These are phyloP conservation scores for Cytidiella melzeri DNA, from an alignment of 768 basidiomycete species.

Conservation along the genomic window DNA sequence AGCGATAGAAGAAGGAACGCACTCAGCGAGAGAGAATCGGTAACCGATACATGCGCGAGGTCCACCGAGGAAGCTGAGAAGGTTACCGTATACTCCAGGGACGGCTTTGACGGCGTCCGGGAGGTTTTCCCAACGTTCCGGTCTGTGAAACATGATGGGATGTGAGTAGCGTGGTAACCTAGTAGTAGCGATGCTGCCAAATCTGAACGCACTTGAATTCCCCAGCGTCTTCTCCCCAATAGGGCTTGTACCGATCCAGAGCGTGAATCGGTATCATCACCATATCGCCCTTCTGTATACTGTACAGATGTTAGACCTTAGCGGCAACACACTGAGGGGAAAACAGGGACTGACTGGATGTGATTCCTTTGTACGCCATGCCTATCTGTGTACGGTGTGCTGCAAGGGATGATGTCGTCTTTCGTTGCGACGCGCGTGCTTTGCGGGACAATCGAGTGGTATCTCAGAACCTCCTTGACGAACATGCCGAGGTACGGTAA, in stretches of 20 bases:
- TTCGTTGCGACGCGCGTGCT: slow-evolving; percentile 40
- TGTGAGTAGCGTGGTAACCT: not conserved
- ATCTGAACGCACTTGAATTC: slow-evolving; percentile 35
- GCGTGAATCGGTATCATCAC: slow-evolving; percentile 43
- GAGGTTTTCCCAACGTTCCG: slow-evolving; percentile 24
- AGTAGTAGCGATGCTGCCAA: slow-evolving; percentile 6
- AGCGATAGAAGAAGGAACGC: slow-evolving; percentile 17
- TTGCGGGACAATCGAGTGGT: slow-evolving; percentile 44
- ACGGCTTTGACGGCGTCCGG: slow-evolving; percentile 40
- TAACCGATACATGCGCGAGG: slow-evolving; percentile 62
- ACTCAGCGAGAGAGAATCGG: slow-evolving; percentile 58
- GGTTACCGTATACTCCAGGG: slow-evolving; percentile 56
- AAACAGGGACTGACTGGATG: slow-evolving; percentile 23
- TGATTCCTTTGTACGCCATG: slow-evolving; percentile 12
- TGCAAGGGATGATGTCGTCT: slow-evolving; percentile 49
- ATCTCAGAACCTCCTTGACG: slow-evolving; percentile 52
- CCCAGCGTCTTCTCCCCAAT: slow-evolving; percentile 61
- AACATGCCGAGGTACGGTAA: slow-evolving; percentile 68
- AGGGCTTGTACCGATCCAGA: slow-evolving; percentile 42
- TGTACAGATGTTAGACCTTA: slow-evolving; percentile 19
- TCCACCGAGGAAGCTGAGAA: slow-evolving; percentile 59
- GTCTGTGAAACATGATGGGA: slow-evolving; percentile 10
- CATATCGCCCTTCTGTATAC: slow-evolving; percentile 20
- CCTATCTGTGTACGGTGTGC: slow-evolving; percentile 22
- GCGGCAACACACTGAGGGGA: slow-evolving; percentile 23